A percentile compares a stretch with the other conserved stretches of the same genome.
Conservation (phyloP, 1,284 basidiomycete genomes). For the Heliocybe sulcata region DNA sequence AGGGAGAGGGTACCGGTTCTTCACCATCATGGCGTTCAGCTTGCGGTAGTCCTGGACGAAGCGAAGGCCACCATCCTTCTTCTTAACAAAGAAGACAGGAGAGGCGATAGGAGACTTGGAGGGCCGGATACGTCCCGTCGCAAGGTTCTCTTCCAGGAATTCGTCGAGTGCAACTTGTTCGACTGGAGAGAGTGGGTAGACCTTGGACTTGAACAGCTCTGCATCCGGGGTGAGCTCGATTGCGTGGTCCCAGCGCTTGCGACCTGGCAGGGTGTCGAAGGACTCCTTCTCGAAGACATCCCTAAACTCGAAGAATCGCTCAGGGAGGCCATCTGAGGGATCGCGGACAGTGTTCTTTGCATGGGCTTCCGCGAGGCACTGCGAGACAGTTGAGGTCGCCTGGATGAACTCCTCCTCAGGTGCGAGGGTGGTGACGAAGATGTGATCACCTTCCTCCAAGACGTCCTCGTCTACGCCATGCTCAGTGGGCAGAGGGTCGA, state of each 20-base stretch:
- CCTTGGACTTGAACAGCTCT: neutral
- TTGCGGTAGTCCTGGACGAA: constrained; percentile 4
- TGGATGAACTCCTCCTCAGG: too few species aligned
- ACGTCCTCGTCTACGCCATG: too few species aligned
- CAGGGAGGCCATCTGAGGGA: constrained; percentile 6
- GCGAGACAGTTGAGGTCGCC: too few species aligned
- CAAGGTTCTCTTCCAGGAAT: constrained; percentile 19
- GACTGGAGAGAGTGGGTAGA: constrained; percentile 15
- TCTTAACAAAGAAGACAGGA: constrained; percentile 26
- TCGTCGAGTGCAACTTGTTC: constrained; percentile 15
- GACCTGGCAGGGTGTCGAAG: constrained; percentile 13
- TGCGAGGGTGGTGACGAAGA: too few species aligned
- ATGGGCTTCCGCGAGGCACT: too few species aligned
- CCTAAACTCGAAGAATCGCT: constrained; percentile 10
- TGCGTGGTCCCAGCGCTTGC: constrained; percentile 12
- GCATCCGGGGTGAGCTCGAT: constrained; percentile 5
- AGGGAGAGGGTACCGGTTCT: neutral
- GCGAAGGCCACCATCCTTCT: constrained; percentile 1
- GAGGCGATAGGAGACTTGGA: constrained; percentile 18
- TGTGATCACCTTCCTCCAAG: too few species aligned
- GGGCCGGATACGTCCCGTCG: constrained; percentile 9
- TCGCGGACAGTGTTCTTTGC: too few species aligned
- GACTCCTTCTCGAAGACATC: constrained; percentile 13
- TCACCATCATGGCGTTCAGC: constrained; percentile 1
- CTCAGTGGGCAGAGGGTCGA: too few species aligned